Base-by-base conservation (phyloP, 2,329 filamentous ascomycete genomes). In the Ambrosiella xylebori region DNA sequence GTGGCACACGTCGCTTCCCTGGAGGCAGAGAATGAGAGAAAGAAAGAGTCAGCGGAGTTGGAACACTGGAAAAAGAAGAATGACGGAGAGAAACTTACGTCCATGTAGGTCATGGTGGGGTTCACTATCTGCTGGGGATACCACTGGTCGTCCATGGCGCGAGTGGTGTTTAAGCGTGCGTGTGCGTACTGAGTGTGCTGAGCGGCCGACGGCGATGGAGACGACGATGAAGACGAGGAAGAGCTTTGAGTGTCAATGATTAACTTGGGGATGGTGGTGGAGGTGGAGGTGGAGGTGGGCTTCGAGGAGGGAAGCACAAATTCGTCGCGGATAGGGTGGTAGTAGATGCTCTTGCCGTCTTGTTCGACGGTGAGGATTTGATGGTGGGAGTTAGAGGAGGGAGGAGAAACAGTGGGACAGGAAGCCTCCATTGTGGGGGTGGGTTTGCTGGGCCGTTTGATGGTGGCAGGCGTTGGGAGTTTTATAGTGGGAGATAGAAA, bases 71-170 rank as follows among this genome's bases (percentile, higher is more conserved):
- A 27, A 27, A 2, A 27, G 27, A 27, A 27, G 27, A 27, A 3
- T 27, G 27, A 3, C 3, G 27, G 27, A 27, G 27, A 27, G 3
- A 27, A 27, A 58, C 57, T 27, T 54, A 58, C 57, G 45, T 58
- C 57, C 8, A 49, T 39, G 8, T 38, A 44, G 13, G 51, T 8
- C 17, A 54, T 9, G 19, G 47, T 44, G 19, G 36, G 15, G 51
- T 55, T 55, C 35, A 6, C 40, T 35, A 50, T n/a, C 41, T 39
- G 27, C 27, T 27, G 52, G 19, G 57, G 17, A 44, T 40, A 51
- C 58, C 58, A 59, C 1, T 47, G 39, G 11, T 57, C 54, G 40
- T 49, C 19, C 58, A 59, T 59, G 9, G 47, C 54, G n/a, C 8
- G 36, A 5, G 13, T 1, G 4, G 44, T 15, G 44, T 47, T 17